Base-by-base conservation (phyloP, 768 basidiomycete genomes). In the Psilocybe cubensis region DNA sequence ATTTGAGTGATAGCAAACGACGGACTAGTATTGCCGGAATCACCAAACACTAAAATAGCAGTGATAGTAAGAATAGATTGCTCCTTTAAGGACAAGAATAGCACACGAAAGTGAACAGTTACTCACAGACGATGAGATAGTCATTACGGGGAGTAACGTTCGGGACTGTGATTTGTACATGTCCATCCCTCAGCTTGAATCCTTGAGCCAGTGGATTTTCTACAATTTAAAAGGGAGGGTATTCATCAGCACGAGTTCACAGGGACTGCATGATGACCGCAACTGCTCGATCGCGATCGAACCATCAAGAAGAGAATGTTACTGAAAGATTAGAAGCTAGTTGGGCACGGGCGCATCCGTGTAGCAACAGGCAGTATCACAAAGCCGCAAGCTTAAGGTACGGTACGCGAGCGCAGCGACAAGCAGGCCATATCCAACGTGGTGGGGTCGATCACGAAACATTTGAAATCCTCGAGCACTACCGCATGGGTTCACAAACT, bases 91-190 rank as follows among this genome's bases (percentile, higher is more conserved):
- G 10, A 56, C 12, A 24, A 18, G 10, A 33, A 29, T 50, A 35
- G 23, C 28, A 23, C 20, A 44, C 23, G 25, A 5, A 46, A 23
- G 25, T 3, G 29, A 9, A n/a, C 35, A 38, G 35, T 14, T n/a
- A 83, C 88, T 76, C 66, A 89, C 89, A 65, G 57, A 82, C 86
- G 65, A 91, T 71, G 53, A 85, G 79, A 61, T 88, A 91, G 68
- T 84, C 74, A 38, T 71, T 58, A 29, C 79, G 65, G 8, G 73
- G 64, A 3, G 67, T 41, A 4, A 86, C 79, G 6, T 70, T 18
- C 0, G 89, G 89, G 20, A 91, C 84, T 0, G 69, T 77, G 54
- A 91, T 63, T 12, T 74, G 28, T 8, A 82, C 81, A 17, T 69
- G 62, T 20, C 87, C 88, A 17, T 71, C 69, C 14, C 69, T 72